These are phyloP conservation scores for Pichia sp. DNA, from an alignment of 1,139 yeast genomes.

Conservation along the genomic window DNA sequence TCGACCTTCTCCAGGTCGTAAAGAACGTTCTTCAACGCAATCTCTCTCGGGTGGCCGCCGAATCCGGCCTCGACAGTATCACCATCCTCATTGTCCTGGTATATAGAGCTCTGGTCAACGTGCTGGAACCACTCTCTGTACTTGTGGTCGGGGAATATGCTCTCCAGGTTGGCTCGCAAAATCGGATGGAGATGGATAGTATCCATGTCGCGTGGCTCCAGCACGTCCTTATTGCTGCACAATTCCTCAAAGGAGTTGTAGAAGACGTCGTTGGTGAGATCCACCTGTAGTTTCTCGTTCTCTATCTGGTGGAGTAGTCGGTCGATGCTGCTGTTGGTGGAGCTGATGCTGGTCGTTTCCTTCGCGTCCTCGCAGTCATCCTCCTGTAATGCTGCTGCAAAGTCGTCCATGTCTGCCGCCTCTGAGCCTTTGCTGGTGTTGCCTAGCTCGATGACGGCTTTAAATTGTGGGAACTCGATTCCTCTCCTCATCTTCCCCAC, in stretches of 20 bases:
- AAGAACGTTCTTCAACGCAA: slow-evolving; percentile 7
- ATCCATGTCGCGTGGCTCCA: slow-evolving; percentile 20
- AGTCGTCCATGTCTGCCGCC: not conserved
- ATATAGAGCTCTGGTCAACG: slow-evolving; percentile 17
- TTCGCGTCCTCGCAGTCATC: not conserved
- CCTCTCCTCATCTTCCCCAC: slow-evolving; percentile 24
- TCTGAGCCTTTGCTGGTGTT: slow-evolving; percentile 13
- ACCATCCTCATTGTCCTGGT: slow-evolving; percentile 13
- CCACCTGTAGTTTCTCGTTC: slow-evolving; percentile 11
- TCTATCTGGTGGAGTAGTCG: slow-evolving; percentile 1
- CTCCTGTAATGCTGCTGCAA: not conserved
- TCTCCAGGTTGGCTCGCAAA: slow-evolving; percentile 12
- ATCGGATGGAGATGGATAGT: slow-evolving; percentile 19
- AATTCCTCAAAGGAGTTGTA: slow-evolving; percentile 24
- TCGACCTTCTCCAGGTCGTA: slow-evolving; percentile 14
- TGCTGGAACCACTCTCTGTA: slow-evolving; percentile 21
- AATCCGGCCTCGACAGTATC: not conserved
- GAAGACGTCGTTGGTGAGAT: slow-evolving; percentile 24
- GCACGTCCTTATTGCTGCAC: slow-evolving; percentile 17
- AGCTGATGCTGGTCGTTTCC: not conserved
- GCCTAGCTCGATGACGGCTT: slow-evolving; percentile 19
- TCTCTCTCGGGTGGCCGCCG: not conserved
- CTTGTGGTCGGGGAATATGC: slow-evolving; percentile 5
- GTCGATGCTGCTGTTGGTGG: not conserved
- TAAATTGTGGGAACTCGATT: slow-evolving; percentile 23